Conservation (phyloP, 345 rosid species). For the Boechera stricta region DNA sequence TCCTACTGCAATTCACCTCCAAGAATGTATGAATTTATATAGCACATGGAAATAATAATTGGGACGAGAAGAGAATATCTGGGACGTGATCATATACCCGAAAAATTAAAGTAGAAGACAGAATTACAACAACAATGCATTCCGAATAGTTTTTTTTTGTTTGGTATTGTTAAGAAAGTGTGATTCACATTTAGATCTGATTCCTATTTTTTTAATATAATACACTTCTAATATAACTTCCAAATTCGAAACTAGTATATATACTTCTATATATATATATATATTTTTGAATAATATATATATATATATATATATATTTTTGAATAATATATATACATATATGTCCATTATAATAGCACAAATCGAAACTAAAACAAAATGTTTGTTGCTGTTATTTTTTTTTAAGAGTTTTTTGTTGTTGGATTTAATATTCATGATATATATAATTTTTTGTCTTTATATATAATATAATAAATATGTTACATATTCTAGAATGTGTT, state of each 20-base stretch:
- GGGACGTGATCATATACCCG: neutral
- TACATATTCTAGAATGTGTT: neutral
- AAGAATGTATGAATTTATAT: neutral
- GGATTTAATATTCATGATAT: neutral
- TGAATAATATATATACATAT: too few relatives aligned
- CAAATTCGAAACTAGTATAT: neutral
- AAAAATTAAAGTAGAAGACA: neutral
- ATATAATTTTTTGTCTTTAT: neutral
- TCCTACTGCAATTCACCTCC: neutral
- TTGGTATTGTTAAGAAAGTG: conserved; percentile 12
- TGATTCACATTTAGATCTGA: neutral
- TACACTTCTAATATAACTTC: neutral
- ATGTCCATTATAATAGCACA: neutral
- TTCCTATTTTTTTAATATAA: neutral
- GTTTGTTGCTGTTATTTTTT: neutral
- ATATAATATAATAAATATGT: neutral
- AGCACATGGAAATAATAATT: conserved; percentile 1
- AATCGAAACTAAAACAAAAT: neutral
- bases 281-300: too few relatives aligned
- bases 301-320: too few relatives aligned
- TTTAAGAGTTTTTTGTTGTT: neutral
- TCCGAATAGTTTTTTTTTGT: neutral
- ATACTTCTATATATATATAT: neutral
- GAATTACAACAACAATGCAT: neutral
- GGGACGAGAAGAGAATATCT: neutral